Conservation (phyloP, 805 yeast species). For the Saturnispora quitensis region DNA sequence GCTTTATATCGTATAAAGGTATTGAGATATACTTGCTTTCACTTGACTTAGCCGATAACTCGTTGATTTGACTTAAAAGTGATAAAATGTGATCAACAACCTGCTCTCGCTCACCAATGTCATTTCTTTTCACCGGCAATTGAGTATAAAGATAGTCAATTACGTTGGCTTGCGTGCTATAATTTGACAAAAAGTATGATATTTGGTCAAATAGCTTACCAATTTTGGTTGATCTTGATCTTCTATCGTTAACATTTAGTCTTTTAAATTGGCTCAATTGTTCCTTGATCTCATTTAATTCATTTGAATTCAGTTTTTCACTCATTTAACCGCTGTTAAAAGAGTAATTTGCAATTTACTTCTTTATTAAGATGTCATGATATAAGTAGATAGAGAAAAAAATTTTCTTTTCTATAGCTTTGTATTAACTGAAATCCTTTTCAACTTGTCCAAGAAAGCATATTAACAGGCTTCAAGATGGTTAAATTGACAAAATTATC, state of each 20-base stretch:
- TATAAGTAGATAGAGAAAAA: not conserved
- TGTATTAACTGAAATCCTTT: not conserved
- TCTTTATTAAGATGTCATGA: not conserved
- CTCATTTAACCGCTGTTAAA: not conserved
- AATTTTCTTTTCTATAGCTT: not conserved
- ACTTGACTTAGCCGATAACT: not conserved
- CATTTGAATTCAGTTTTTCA: slow-evolving; percentile 1
- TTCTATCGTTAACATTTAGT: slow-evolving; percentile 16
- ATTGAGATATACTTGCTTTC: slow-evolving; percentile 39
- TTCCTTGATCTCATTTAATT: slow-evolving; percentile 16
- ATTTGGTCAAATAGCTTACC: slow-evolving; percentile 27
- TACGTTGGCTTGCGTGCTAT: slow-evolving; percentile 5
- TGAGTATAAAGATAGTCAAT: slow-evolving; percentile 7
- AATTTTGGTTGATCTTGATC: slow-evolving; percentile 24
- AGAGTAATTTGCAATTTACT: not conserved
- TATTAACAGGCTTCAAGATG: slow-evolving; percentile 14
- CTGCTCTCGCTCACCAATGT: not conserved
- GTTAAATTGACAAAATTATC: slow-evolving; percentile 26
- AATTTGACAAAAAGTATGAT: slow-evolving; percentile 12
- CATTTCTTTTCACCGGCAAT: not conserved
- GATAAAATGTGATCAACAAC: slow-evolving; percentile 1
- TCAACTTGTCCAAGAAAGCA: not conserved
- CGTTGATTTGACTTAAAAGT: not conserved
- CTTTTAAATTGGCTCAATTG: slow-evolving; percentile 18
- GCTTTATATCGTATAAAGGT: slow-evolving; percentile 78